A percentile compares a stretch with the other conserved stretches of the same genome.
Evolutionary conservation across 208 protist genomes (phyloP).

Genomic region (Herpetomonas samuelpessoai): DNA sequence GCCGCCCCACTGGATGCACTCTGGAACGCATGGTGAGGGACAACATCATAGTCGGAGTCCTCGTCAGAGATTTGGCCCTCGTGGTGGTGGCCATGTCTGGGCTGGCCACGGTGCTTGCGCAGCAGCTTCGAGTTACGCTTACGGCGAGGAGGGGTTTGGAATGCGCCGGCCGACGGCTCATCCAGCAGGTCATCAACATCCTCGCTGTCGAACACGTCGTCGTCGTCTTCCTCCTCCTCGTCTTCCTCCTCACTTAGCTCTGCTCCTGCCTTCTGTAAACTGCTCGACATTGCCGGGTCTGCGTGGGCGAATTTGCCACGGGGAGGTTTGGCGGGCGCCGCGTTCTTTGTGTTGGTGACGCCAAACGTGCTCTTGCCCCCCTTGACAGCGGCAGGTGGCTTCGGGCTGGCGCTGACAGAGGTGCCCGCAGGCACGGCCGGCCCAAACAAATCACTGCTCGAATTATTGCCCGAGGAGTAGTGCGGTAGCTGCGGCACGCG

Average conservation of each 20-base stretch:
- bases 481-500: not conserved
- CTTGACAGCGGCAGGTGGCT: not conserved
- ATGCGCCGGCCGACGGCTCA: slow-evolving; percentile 2
- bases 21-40: not conserved
- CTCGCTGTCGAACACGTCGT: slow-evolving; percentile 49
- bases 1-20: not conserved
- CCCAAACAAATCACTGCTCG: not conserved
- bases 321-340: not conserved
- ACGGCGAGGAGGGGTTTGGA: not conserved
- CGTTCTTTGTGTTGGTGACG: not conserved
- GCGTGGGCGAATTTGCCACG: not conserved
- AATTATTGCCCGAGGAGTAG: not conserved
- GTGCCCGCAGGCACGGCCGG: no score
- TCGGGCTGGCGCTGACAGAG: not conserved
- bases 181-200: slow-evolving; percentile 48
- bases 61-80: slow-evolving; percentile 8
- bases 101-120: not conserved
- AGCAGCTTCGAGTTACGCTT: not conserved
- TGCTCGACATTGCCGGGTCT: not conserved
- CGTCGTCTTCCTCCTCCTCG: slow-evolving; percentile 32
- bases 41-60: slow-evolving; percentile 2
- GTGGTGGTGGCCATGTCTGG: not conserved
- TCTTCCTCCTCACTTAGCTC: slow-evolving; percentile 7
- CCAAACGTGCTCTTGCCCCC: not conserved
- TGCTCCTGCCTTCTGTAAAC: no score